phyloP scores from a whole-genome alignment of 768 basidiomycete species.

The Glaciozyma martinii region DNA sequence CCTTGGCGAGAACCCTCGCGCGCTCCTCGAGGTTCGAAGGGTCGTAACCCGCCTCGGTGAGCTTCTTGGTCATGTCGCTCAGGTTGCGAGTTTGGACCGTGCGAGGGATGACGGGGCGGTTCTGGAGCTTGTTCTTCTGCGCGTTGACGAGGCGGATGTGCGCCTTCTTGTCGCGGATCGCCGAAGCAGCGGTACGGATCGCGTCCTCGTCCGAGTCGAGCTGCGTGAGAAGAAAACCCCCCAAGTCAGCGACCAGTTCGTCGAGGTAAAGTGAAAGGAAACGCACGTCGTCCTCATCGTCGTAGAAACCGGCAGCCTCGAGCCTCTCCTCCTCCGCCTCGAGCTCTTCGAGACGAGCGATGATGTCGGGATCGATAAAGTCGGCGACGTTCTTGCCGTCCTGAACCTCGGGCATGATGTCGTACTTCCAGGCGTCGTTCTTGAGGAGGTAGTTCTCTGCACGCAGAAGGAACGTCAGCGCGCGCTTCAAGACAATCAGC shows the following conservation, averaged over 20 bases:
- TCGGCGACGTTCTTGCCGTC: slow-evolving; percentile 98
- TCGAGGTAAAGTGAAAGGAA: slow-evolving; percentile 11
- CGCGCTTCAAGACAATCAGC: neutral
- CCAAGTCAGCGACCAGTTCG: neutral
- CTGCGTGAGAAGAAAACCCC: neutral
- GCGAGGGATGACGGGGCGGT: slow-evolving; percentile 65
- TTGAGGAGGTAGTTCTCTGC: slow-evolving; percentile 82
- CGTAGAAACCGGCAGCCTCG: slow-evolving; percentile 92
- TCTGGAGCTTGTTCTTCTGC: slow-evolving; percentile 78
- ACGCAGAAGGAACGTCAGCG: slow-evolving; percentile 12
- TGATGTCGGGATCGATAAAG: slow-evolving; percentile 96
- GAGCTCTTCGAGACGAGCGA: slow-evolving; percentile 89
- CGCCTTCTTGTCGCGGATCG: slow-evolving; percentile 50
- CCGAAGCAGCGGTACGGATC: slow-evolving; percentile 55
- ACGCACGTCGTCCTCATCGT: slow-evolving; percentile 76
- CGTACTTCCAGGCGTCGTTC: slow-evolving; percentile 89
- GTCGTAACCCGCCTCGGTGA: slow-evolving; percentile 84
- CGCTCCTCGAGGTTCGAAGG: slow-evolving; percentile 79
- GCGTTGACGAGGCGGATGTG: slow-evolving; percentile 47
- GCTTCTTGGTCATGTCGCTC: slow-evolving; percentile 63
- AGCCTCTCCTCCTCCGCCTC: slow-evolving; percentile 93
- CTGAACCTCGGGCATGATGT: slow-evolving; percentile 96
- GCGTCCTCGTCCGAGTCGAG: slow-evolving; percentile 58
- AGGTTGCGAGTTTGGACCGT: slow-evolving; percentile 55
- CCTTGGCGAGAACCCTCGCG: slow-evolving; percentile 71